Evolutionary conservation across 495 filamentous ascomycete species (phyloP), one percentile per base, ranked within the genome.

Genomic region (Penicillium parvum): DNA sequence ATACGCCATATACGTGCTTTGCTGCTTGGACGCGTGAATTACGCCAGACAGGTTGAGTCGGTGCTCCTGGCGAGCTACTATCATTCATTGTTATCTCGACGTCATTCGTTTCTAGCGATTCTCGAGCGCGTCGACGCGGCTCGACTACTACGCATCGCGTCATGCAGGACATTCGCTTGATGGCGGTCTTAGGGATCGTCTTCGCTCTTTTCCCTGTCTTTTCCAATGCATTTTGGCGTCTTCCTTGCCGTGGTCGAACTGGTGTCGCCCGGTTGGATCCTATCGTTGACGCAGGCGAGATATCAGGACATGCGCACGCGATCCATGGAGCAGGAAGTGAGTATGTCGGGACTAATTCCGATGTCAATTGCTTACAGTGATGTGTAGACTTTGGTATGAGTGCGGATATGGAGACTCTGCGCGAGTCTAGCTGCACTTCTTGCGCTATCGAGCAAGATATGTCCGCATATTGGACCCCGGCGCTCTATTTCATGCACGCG

Each of bases 161-260:
- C 5, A 61, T 61, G 57, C 57, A 55, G 45, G 49, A 58, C 43
- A 40, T 50, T 47, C 30, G 40, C 19, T 19, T 55, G 14, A 48
- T 47, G 17, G 28, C 57, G 27, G 26, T 45, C 40, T 49, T 66
- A 23, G 48, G 64, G 35, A 56, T 62, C 36, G 49, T 53, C 35
- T 28, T 71, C 18, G 47, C 61, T 21, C 38, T 65, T 28, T 64
- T 65, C 15, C 56, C 72, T 1, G 47, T 63, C 37, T 50, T 60
- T 22, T 62, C 72, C 25, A 52, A 75, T 49, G 90, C 86, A 25
- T 95, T 95, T 64, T 96, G 88, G 88, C 88, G 90, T 64, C 79
- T 95, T 72, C 82, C 83, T 38, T 96, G 90, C 59, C 79, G 73
- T 45, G 81, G 78, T 46, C 73, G 72, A 30, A 71, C 77, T 47